phyloP scores from a whole-genome alignment of 1,284 basidiomycete genomes.

The Agroathelia rolfsii region DNA sequence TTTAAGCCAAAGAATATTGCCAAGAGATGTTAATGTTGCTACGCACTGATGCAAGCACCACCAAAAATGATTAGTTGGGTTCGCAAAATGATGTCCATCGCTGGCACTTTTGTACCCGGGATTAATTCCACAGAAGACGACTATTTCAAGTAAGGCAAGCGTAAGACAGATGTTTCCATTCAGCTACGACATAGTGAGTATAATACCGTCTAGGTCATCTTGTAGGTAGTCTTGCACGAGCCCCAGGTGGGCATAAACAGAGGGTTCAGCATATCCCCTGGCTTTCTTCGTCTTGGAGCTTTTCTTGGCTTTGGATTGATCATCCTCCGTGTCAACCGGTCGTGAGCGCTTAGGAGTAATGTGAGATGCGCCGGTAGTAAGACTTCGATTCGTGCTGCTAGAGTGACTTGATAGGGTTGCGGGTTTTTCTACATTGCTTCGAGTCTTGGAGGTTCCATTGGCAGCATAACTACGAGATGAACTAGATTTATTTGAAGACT shows the following conservation, averaged over 20 bases:
- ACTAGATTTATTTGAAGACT: too few species aligned
- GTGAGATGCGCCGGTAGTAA: too few species aligned
- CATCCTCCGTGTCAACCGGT: too few species aligned
- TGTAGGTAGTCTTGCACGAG: constrained; percentile 31
- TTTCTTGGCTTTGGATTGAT: too few species aligned
- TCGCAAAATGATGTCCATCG: constrained; percentile 63
- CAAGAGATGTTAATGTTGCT: constrained; percentile 15
- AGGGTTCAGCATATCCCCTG: constrained; percentile 36
- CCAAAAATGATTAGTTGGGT: constrained; percentile 66
- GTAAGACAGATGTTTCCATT: constrained; percentile 3
- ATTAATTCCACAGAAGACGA: constrained; percentile 61
- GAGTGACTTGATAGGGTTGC: too few species aligned
- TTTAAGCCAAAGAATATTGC: not conserved
- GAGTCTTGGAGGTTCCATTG: too few species aligned
- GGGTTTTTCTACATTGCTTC: too few species aligned
- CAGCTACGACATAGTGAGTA: constrained; percentile 1
- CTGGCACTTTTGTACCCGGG: constrained; percentile 51
- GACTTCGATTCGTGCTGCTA: too few species aligned
- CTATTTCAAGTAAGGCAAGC: constrained; percentile 20
- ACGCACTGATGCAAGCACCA: constrained; percentile 45
- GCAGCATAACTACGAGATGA: too few species aligned
- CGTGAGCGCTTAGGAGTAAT: too few species aligned
- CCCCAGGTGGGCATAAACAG: constrained; percentile 36
- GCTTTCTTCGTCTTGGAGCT: too few species aligned
- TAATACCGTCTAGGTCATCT: constrained; percentile 33